Evolutionary conservation across 192 early-diverging fungal species (phyloP).

Genomic region (Physocladia obscura): DNA sequence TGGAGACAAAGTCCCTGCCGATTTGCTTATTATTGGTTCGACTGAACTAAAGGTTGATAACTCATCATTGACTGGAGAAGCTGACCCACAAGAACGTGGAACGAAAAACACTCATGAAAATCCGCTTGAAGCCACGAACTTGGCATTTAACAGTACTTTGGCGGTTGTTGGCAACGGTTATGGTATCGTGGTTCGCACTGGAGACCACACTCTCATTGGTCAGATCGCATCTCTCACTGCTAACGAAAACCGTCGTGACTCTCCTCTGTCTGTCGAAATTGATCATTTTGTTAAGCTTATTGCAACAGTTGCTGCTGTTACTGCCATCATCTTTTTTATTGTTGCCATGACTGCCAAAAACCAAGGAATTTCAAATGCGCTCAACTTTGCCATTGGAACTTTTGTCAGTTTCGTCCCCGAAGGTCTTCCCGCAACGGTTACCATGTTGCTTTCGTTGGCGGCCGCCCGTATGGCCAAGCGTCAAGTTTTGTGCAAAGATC

Average conservation of each 20-base stretch:
- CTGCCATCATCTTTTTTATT: slow-evolving; percentile 55
- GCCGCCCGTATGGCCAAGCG: slow-evolving; percentile 55
- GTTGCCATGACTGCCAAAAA: slow-evolving; percentile 35
- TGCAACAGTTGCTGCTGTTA: slow-evolving; percentile 40
- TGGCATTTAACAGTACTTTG: slow-evolving; percentile 47
- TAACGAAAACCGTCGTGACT: slow-evolving; percentile 42
- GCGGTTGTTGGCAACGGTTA: slow-evolving; percentile 54
- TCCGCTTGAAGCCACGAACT: slow-evolving; percentile 47
- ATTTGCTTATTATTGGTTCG: slow-evolving; percentile 35
- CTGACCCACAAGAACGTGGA: slow-evolving; percentile 41
- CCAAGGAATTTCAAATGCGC: slow-evolving; percentile 39
- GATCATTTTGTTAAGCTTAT: slow-evolving; percentile 50
- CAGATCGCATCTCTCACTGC: slow-evolving; percentile 48
- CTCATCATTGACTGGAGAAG: slow-evolving; percentile 52
- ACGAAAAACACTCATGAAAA: slow-evolving; percentile 12
- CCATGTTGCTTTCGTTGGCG: slow-evolving; percentile 54
- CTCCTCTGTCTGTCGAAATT: slow-evolving; percentile 50
- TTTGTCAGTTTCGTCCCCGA: slow-evolving; percentile 57
- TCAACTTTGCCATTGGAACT: slow-evolving; percentile 55
- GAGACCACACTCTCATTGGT: slow-evolving; percentile 53
- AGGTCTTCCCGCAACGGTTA: slow-evolving; percentile 55
- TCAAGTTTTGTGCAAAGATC: slow-evolving; percentile 62
- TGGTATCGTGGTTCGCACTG: slow-evolving; percentile 54
- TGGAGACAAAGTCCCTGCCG: slow-evolving; percentile 49
- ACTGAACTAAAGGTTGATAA: slow-evolving; percentile 50